Percentiles rank a stretch among this genome's conserved stretches.
Conservation (phyloP, 495 filamentous ascomycete species). For the Tuber brumale region DNA sequence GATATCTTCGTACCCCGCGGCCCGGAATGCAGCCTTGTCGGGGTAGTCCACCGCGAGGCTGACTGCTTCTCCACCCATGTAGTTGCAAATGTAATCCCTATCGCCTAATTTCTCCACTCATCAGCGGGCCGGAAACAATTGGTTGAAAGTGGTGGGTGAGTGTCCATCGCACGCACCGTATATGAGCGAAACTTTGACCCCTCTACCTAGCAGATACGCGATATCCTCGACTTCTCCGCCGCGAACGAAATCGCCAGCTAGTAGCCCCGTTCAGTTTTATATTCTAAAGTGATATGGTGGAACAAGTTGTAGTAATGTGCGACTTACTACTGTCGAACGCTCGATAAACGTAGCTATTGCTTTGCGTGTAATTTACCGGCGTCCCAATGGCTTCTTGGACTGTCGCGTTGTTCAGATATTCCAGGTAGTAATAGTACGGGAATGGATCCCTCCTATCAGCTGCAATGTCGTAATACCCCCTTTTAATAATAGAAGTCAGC, state of each 20-base stretch:
- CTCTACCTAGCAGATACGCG: slow-evolving; percentile 50
- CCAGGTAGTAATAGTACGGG: slow-evolving; percentile 56
- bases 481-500: slow-evolving; percentile 16
- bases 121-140: neutral
- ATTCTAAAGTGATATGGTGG: slow-evolving; percentile 16
- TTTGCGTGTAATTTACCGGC: slow-evolving; percentile 60
- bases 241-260: slow-evolving; percentile 44
- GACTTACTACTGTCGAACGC: slow-evolving; percentile 52
- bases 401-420: slow-evolving; percentile 57
- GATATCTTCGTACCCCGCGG: slow-evolving; percentile 55
- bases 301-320: slow-evolving; percentile 43
- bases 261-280: slow-evolving; percentile 17
- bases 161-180: slow-evolving; percentile 55
- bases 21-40: slow-evolving; percentile 44
- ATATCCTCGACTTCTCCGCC: slow-evolving; percentile 51
- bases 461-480: slow-evolving; percentile 61
- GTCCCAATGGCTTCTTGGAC: slow-evolving; percentile 61
- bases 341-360: slow-evolving; percentile 46
- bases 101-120: slow-evolving; percentile 17
- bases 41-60: slow-evolving; percentile 50
- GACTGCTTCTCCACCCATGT: slow-evolving; percentile 58
- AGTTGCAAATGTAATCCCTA: slow-evolving; percentile 63
- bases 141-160: slow-evolving; percentile 38
- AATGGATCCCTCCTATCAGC: slow-evolving; percentile 53
- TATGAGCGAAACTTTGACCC: slow-evolving; percentile 61